These are phyloP conservation scores for Penicillium steckii DNA, from an alignment of 495 filamentous ascomycete species.

Conservation along the genomic window DNA sequence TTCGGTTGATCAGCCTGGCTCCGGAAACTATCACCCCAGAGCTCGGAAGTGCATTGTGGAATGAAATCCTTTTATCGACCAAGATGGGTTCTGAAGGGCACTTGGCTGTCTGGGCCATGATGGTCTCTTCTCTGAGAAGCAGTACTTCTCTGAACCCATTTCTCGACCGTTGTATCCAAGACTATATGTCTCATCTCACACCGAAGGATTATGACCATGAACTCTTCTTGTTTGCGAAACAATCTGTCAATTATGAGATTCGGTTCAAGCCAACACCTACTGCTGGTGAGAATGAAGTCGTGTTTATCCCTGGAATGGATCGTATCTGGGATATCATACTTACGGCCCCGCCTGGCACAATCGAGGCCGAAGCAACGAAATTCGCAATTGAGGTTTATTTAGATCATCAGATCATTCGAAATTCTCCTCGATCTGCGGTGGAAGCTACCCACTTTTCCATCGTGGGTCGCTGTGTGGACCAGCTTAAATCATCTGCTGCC, in stretches of 20 bases:
- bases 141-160: constrained; percentile 56
- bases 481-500: constrained; percentile 68
- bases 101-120: constrained; percentile 62
- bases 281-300: constrained; percentile 43
- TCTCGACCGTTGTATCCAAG: constrained; percentile 60
- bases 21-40: constrained; percentile 60
- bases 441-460: constrained; percentile 75
- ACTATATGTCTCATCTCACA: constrained; percentile 62
- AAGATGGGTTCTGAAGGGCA: constrained; percentile 55
- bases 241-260: constrained; percentile 47
- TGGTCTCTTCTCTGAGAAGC: constrained; percentile 51
- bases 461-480: constrained; percentile 72
- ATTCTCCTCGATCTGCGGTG: constrained; percentile 44
- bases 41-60: constrained; percentile 64
- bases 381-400: constrained; percentile 77
- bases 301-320: constrained; percentile 64
- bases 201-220: constrained; percentile 66
- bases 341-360: constrained; percentile 62
- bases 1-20: constrained; percentile 53
- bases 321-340: constrained; percentile 83
- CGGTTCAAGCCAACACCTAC: constrained; percentile 39
- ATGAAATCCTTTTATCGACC: constrained; percentile 60
- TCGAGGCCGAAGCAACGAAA: constrained; percentile 66
- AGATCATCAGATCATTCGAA: constrained; percentile 45
- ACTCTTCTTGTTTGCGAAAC: constrained; percentile 64